phyloP scores from a whole-genome alignment of 1,284 basidiomycete genomes.

The Omphalotus olearius region DNA sequence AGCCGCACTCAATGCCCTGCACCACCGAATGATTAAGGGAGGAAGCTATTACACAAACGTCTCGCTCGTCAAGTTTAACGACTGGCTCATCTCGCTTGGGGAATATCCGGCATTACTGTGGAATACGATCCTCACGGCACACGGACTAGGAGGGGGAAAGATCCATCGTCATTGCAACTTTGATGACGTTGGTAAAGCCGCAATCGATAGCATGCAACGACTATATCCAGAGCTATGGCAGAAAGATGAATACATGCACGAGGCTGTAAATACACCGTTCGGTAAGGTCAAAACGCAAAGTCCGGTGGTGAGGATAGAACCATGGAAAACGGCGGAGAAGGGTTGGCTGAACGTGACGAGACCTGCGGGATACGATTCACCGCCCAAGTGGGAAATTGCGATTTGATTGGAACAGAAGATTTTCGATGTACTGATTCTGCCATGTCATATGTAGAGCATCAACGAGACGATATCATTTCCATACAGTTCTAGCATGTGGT shows the following conservation, averaged over 20 bases:
- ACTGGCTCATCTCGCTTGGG: conserved; percentile 6
- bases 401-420: too few species aligned
- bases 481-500: too few species aligned
- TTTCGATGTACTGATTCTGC: too few species aligned
- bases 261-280: conserved; percentile 1
- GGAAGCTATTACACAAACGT: conserved; percentile 11
- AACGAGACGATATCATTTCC: too few species aligned
- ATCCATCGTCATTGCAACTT: conserved; percentile 1
- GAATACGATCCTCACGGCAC: conserved; percentile 3
- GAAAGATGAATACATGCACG: conserved; percentile 2
- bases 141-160: neutral
- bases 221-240: neutral
- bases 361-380: conserved; percentile 3
- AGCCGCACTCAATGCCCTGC: conserved; percentile 10
- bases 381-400: neutral
- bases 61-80: conserved; percentile 7
- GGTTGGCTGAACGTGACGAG: conserved; percentile 8
- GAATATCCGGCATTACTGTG: conserved; percentile 2
- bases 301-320: conserved; percentile 5
- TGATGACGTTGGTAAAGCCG: conserved; percentile 1
- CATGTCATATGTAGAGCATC: too few species aligned
- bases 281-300: conserved; percentile 5
- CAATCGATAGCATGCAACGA: conserved; percentile 1
- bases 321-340: conserved; percentile 2
- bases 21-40: conserved; percentile 10